Evolutionary conservation across 441 rosid species (phyloP).

Genomic region (Pelargonium australe): DNA sequence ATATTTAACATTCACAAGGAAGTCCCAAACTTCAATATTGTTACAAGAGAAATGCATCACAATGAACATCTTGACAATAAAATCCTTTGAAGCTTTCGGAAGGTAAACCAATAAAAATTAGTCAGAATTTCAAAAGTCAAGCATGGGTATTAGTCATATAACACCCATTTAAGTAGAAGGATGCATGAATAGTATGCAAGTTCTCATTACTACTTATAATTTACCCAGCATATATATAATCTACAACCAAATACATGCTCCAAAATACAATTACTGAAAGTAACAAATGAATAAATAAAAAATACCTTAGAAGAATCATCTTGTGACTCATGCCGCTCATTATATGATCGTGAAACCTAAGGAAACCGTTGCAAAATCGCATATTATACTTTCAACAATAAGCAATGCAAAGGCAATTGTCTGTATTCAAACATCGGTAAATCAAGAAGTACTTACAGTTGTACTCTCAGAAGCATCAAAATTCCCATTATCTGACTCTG

Average conservation of each 20-base stretch:
- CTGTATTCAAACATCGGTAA: conserved; percentile 1
- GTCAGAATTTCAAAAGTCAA: not conserved
- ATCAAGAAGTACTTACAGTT: conserved; percentile 23
- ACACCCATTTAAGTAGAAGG: not conserved
- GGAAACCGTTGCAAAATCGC: conserved; percentile 10
- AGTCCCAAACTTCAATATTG: not conserved
- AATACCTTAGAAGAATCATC: conserved; percentile 55
- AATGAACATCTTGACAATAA: not conserved
- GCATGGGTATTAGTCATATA: not conserved
- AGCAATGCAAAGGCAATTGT: not conserved
- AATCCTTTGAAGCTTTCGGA: no score
- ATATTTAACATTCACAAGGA: not conserved
- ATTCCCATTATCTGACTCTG: conserved; percentile 55
- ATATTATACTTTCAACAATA: conserved; percentile 10
- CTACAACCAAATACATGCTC: not conserved
- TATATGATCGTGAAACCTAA: conserved; percentile 46
- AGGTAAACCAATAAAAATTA: not conserved
- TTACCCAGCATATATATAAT: not conserved
- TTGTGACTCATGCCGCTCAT: conserved; percentile 40
- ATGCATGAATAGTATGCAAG: not conserved
- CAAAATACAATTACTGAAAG: conserved; percentile 6
- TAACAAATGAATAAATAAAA: not conserved
- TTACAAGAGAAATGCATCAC: not conserved
- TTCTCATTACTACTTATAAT: not conserved
- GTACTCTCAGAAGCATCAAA: conserved; percentile 33